A percentile compares a stretch with the other conserved stretches of the same genome.
Evolutionary conservation across 2,329 filamentous ascomycete species (phyloP).

Genomic region (Thelonectria rubi): DNA sequence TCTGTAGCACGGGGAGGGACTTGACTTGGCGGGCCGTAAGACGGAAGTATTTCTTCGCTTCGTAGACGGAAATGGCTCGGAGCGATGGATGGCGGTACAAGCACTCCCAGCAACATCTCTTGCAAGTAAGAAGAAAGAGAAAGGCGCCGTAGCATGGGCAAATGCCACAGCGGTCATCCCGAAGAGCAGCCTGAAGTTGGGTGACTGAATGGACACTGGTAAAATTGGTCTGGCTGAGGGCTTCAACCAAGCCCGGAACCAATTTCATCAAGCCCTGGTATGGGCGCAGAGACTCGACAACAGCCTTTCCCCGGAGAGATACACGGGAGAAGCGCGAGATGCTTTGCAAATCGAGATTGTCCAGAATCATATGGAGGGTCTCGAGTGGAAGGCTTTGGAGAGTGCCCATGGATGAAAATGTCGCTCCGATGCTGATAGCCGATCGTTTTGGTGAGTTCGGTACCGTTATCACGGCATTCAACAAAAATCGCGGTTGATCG

Average conservation of each 20-base stretch:
- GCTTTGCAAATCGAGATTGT: conserved; percentile 36
- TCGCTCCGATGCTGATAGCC: neutral
- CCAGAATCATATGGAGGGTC: conserved; percentile 29
- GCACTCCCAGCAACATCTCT: conserved; percentile 11
- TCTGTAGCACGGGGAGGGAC: neutral
- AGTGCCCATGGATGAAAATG: conserved; percentile 29
- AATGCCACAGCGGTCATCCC: conserved; percentile 1
- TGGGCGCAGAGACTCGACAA: conserved; percentile 41
- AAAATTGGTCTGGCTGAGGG: conserved; percentile 34
- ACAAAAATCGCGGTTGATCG: neutral
- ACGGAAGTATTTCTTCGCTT: neutral
- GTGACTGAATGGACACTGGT: conserved; percentile 12
- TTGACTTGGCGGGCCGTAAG: neutral
- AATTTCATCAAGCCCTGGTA: conserved; percentile 54
- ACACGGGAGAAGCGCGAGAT: conserved; percentile 38
- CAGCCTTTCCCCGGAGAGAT: conserved; percentile 30
- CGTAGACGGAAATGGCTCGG: neutral
- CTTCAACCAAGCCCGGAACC: conserved; percentile 35
- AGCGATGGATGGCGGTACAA: neutral
- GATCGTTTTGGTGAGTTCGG: neutral
- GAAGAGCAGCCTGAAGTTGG: neutral
- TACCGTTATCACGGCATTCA: conserved; percentile 1
- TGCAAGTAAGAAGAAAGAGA: conserved; percentile 6
- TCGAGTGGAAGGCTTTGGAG: conserved; percentile 37
- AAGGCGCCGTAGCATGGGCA: conserved; percentile 10